Percentiles rank a stretch among this genome's conserved stretches.
Conservation (phyloP, 805 yeast species). For the Maudiozyma saulgeensis region DNA sequence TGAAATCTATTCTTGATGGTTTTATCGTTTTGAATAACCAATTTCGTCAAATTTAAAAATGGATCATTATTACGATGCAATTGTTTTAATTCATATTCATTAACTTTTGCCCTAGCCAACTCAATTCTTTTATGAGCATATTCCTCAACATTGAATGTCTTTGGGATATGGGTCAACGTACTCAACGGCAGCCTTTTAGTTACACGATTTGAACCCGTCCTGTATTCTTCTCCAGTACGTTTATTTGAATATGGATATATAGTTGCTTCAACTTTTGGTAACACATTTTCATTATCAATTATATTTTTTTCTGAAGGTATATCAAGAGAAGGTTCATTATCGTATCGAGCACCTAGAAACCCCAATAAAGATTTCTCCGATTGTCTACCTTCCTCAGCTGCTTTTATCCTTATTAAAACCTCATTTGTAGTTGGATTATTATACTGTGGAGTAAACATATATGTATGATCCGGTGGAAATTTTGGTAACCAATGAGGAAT, state of each 20-base stretch:
- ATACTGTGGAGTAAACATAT: slow-evolving; percentile 64
- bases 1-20: neutral
- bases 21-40: neutral
- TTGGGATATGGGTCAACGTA: slow-evolving; percentile 4
- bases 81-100: slow-evolving; percentile 17
- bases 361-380: slow-evolving; percentile 65
- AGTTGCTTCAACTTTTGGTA: neutral
- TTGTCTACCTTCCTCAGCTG: slow-evolving; percentile 71
- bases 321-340: too few relatives aligned
- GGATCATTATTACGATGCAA: slow-evolving; percentile 19
- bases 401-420: slow-evolving; percentile 53
- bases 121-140: slow-evolving; percentile 43
- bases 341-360: slow-evolving; percentile 2
- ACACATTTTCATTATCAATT: neutral
- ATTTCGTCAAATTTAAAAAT: slow-evolving; percentile 17
- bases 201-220: too few relatives aligned
- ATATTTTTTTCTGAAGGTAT: neutral
- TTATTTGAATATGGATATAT: neutral
- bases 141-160: slow-evolving; percentile 44
- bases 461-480: slow-evolving; percentile 91
- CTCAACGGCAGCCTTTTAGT: neutral
- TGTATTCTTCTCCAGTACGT: too few relatives aligned
- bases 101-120: slow-evolving; percentile 29
- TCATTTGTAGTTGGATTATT: slow-evolving; percentile 58
- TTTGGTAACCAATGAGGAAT: slow-evolving; percentile 76